Evolutionary conservation across 1,139 yeast species (phyloP).

Genomic region (Diutina rugosa): DNA sequence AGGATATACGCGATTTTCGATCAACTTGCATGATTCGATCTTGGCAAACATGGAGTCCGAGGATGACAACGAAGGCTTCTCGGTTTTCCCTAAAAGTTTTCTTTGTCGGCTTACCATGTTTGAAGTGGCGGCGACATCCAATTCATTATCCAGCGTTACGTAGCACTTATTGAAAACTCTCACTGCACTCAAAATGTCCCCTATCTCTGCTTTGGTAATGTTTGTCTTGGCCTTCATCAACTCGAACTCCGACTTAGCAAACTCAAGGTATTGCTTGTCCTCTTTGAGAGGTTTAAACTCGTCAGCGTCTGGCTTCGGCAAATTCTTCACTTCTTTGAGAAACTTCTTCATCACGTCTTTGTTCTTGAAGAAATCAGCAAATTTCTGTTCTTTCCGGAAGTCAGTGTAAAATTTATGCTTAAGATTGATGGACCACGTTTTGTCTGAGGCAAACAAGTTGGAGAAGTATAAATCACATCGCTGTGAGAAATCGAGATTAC

Average conservation of each 20-base stretch:
- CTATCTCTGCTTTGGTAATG: neutral
- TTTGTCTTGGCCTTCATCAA: neutral
- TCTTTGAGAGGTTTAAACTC: neutral
- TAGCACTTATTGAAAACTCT: neutral
- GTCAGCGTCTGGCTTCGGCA: neutral
- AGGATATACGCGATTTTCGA: neutral
- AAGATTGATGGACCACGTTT: neutral
- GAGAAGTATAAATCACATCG: neutral
- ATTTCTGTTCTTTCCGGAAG: neutral
- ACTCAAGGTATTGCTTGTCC: neutral
- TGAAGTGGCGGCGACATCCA: neutral
- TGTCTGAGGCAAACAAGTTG: neutral
- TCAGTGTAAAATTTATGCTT: neutral
- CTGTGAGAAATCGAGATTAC: neutral
- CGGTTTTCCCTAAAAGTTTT: neutral
- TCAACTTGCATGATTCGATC: neutral
- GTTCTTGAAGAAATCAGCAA: neutral
- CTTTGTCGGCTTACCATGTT: neutral
- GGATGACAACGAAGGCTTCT: neutral
- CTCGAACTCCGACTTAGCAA: neutral
- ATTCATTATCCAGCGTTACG: neutral
- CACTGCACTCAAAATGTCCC: neutral
- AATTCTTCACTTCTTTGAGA: neutral
- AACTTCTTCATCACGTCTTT: neutral
- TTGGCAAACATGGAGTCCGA: neutral